Percentiles rank a stretch among this genome's conserved stretches.
Conservation (phyloP, 1,139 yeast species). For the Lodderomyces metapsilosis region DNA sequence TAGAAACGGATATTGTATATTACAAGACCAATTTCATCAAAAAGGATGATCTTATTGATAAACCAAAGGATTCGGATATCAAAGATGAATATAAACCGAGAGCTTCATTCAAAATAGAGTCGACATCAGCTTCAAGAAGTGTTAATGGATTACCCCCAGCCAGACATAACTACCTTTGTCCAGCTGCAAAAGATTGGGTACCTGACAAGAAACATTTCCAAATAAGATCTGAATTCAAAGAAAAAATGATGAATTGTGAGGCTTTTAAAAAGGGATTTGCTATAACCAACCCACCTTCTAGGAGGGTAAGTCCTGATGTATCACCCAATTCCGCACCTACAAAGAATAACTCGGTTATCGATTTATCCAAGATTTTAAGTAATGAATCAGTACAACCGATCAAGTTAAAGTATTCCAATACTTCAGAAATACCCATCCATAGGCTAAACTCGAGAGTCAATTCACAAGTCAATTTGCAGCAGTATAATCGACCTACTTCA, state of each 20-base stretch:
- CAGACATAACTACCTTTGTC: constrained; percentile 24
- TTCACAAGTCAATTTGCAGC: constrained; percentile 25
- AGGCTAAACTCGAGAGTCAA: constrained; percentile 41
- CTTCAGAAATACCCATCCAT: constrained; percentile 43
- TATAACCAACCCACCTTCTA: constrained; percentile 31
- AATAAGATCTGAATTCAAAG: constrained; percentile 35
- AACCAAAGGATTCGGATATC: constrained; percentile 13
- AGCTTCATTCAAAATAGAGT: constrained; percentile 28
- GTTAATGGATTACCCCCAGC: constrained; percentile 8
- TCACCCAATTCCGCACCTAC: constrained; percentile 48
- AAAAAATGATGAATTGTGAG: constrained; percentile 40
- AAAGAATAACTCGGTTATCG: constrained; percentile 42
- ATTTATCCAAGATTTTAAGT: constrained; percentile 35
- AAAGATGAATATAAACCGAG: constrained; percentile 21
- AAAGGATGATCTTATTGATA: constrained; percentile 27
- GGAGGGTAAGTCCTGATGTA: constrained; percentile 44
- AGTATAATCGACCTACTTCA: constrained; percentile 9
- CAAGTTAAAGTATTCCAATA: constrained; percentile 38
- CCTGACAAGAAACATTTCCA: constrained; percentile 28
- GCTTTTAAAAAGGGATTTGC: constrained; percentile 35
- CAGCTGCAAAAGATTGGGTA: constrained; percentile 43
- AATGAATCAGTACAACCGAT: constrained; percentile 44
- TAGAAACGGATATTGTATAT: constrained; percentile 46
- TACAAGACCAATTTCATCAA: constrained; percentile 47
- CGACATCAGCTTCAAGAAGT: constrained; percentile 12